These are phyloP conservation scores for Debaryomyces tyrocola DNA, from an alignment of 805 yeast species.

Conservation along the genomic window DNA sequence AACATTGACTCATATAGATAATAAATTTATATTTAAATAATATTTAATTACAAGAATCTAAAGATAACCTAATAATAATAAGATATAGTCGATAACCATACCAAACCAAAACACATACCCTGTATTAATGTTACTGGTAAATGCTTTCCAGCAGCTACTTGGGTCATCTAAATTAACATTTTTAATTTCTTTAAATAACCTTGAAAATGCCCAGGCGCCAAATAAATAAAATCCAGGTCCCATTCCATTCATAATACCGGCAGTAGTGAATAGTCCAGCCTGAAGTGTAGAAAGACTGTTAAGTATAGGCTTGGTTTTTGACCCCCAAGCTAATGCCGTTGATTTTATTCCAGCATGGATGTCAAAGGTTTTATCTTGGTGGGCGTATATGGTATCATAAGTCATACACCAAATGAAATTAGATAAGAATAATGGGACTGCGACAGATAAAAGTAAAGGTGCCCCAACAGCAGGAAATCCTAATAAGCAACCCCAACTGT, in stretches of 20 bases:
- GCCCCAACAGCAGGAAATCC: conserved; percentile 97
- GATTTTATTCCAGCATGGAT: conserved; percentile 89
- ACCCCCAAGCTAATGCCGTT: conserved; percentile 95
- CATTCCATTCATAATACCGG: conserved; percentile 76
- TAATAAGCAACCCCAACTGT: conserved; percentile 90
- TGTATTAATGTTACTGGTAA: conserved; percentile 73
- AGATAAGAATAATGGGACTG: conserved; percentile 74
- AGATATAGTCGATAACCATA: conserved; percentile 61
- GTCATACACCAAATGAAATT: conserved; percentile 91
- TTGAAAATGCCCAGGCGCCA: conserved; percentile 63
- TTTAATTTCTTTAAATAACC: conserved; percentile 67
- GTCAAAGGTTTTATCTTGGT: conserved; percentile 91
- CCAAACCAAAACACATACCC: conserved; percentile 71
- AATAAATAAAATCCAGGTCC: conserved; percentile 83
- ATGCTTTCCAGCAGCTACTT: conserved; percentile 77
- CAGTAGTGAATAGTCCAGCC: conserved; percentile 56
- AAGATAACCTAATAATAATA: conserved; percentile 47
- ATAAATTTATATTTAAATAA: neutral
- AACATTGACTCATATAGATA: neutral
- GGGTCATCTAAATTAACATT: conserved; percentile 81
- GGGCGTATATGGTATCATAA: conserved; percentile 96
- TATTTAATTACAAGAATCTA: neutral
- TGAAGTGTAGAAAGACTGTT: conserved; percentile 67
- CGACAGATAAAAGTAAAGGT: conserved; percentile 66
- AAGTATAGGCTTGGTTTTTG: conserved; percentile 67